Base-by-base conservation (phyloP, 2,329 filamentous ascomycete genomes). In the Chaetomiaceae sp. region DNA sequence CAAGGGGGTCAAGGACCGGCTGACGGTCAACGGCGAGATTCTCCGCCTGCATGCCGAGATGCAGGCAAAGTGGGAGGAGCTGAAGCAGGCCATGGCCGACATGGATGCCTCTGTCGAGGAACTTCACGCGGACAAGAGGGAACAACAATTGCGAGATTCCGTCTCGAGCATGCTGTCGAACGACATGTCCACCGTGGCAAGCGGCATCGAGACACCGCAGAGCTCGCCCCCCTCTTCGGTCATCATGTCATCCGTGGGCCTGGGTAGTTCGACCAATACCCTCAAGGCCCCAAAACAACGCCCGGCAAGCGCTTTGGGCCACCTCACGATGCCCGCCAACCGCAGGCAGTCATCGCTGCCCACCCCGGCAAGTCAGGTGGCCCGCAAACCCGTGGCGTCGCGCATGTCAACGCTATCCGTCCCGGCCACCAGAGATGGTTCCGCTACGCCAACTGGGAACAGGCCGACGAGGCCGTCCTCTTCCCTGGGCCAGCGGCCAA, bases 1-100 rank as follows among this genome's bases (percentile, higher is more conserved):
- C 60, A 92, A 89, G 65, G 93, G 93, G n/a, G 86, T 97, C 62
- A 87, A 88, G 65, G 90, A 97, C 63, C 83, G 93, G n/a, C 75
- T 96, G 44, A 97, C 93, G 0, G 89, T 97, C 49, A 97, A 99
- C 64, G 93, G 93, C 39, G 93, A 97, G 69, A 93, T 97, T 55
- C 70, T 97, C 23, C 82, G 90, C 39, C 74, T 97, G 27, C 86
- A 96, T 62, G 81, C 83, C 6, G 91, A 97, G 61, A 86, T 96
- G 73, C 85, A 89, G 62, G 76, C 82, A n/a, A 85, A 86, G 61
- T 95, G 91, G 81, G 80, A 85, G 57, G 78, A 81, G 4, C 72
- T 96, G 45, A 89, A 90, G 63, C 76, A 78, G 13, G 82, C 87
- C 55, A 92, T 93, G 72, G 78, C 74, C 52, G 86, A 91, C 5